Evolutionary conservation across 1,139 yeast genomes (phyloP).

Genomic region (Yamadazyma spencermartinsiae): DNA sequence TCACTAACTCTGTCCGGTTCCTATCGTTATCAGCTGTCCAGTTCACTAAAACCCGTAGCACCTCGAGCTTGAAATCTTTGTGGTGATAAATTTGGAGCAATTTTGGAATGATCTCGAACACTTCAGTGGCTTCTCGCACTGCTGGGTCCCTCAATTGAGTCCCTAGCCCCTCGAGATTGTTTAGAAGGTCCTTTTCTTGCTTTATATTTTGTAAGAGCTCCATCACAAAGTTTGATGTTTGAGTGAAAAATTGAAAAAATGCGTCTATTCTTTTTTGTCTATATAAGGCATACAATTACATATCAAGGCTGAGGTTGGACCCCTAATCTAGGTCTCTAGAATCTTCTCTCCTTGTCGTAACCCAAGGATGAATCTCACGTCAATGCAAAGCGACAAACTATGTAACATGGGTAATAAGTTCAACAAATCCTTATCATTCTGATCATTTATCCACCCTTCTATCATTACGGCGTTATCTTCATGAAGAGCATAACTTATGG

Average conservation of each 20-base stretch:
- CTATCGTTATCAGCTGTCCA: constrained; percentile 37
- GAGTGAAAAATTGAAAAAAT: neutral
- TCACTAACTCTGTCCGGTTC: constrained; percentile 27
- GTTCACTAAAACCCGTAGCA: constrained; percentile 34
- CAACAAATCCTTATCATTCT: constrained; percentile 78
- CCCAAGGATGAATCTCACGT: constrained; percentile 80
- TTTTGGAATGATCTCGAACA: constrained; percentile 11
- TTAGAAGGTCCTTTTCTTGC: neutral
- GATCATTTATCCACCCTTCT: constrained; percentile 98
- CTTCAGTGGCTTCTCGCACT: constrained; percentile 17
- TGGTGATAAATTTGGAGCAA: constrained; percentile 12
- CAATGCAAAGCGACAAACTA: constrained; percentile 77
- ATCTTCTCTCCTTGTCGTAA: constrained; percentile 76
- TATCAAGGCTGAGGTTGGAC: neutral
- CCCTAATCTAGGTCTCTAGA: constrained; percentile 41
- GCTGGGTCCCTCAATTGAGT: constrained; percentile 29
- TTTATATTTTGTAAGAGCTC: neutral
- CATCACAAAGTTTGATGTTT: neutral
- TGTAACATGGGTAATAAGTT: constrained; percentile 79
- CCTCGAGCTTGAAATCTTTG: constrained; percentile 16
- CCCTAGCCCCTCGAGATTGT: constrained; percentile 21
- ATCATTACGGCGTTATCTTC: constrained; percentile 87
- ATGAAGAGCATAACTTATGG: constrained; percentile 80
- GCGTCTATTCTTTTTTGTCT: constrained; percentile 3
- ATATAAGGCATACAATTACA: no score